Evolutionary conservation across 805 yeast species (phyloP), one percentile per base, ranked within the genome.

Genomic region (Pichia phayaonensis): DNA sequence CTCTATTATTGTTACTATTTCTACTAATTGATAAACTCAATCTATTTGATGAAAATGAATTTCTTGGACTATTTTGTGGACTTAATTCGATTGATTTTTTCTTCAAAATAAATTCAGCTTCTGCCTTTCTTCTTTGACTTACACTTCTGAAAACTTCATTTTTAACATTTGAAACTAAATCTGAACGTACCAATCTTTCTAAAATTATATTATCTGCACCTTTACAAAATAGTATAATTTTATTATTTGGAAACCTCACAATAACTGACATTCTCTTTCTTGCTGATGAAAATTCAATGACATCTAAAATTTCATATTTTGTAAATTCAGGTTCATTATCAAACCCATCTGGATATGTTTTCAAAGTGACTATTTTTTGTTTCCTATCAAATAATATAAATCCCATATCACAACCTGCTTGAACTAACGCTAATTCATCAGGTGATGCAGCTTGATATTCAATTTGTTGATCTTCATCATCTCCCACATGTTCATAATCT

Each of bases 251-350:
- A 58, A 86, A 80, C 53, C 70, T 75, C 1, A 90, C 83, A 11
- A 92, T 64, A n/a, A 87, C 80, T 0, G 97, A 88, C 99, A 94
- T 94, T 62, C 99, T 77, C 68, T 94, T 94, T 61, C 99, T 80
- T 4, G 82, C 72, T 1, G 96, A 87, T 0, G 92, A 74, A 61
- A 94, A 94, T 51, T 92, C 97, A 51, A 94, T 83, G 2, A 79
- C 77, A 53, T 94, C 92, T 54, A 94, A 69, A 10, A 94, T 72
- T 58, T 85, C 81, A 65, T 86, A 94, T 2, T 72, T 71, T 57
- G 90, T 96, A 42, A 75, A 72, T 8, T 71, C 73, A 1, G 95
- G 84, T 1, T 73, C 79, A 3, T 64, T 60, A 7, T 82, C 86
- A 62, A 87, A 81, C 0, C 98, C 97, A 48, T 82, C 59, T 0